Percentiles rank a stretch among this genome's conserved stretches.
Evolutionary conservation across 116 monocot genomes (phyloP).

Genomic region (Zostera marina): DNA sequence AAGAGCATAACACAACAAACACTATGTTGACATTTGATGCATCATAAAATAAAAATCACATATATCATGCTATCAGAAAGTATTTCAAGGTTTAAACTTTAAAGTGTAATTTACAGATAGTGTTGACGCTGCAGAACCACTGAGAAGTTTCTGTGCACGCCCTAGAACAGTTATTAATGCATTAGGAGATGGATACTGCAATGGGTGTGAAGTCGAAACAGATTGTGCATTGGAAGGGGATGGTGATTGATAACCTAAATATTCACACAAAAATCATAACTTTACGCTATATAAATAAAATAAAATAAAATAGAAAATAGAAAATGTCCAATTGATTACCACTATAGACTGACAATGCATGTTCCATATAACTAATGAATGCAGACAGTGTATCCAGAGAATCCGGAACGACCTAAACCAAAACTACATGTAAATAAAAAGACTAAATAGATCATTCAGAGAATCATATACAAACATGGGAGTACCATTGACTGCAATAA

Average conservation of each 20-base stretch:
- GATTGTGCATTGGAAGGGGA: conserved; percentile 12
- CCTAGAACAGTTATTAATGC: conserved; percentile 34
- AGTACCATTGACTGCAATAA: too few relatives aligned
- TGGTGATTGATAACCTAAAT: conserved; percentile 31
- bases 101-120: conserved; percentile 35
- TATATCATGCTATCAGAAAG: too few relatives aligned
- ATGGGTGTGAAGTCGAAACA: conserved; percentile 8
- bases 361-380: conserved; percentile 59
- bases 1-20: too few relatives aligned
- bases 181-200: conserved; percentile 47
- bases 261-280: not conserved
- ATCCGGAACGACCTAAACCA: conserved; percentile 56
- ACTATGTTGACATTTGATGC: too few relatives aligned
- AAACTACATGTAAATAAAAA: not conserved
- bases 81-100: too few relatives aligned
- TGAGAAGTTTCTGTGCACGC: conserved; percentile 49
- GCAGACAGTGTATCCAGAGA: conserved; percentile 64
- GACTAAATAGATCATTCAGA: too few relatives aligned
- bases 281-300: not conserved
- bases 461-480: too few relatives aligned
- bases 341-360: conserved; percentile 24
- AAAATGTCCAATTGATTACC: conserved; percentile 8
- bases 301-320: not conserved
- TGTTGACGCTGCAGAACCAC: conserved; percentile 35
- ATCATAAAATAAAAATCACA: too few relatives aligned